Evolutionary conservation across 139 green algal genomes (phyloP), one percentile per base, ranked within the genome.

Genomic region (Micractinium conductrix): DNA sequence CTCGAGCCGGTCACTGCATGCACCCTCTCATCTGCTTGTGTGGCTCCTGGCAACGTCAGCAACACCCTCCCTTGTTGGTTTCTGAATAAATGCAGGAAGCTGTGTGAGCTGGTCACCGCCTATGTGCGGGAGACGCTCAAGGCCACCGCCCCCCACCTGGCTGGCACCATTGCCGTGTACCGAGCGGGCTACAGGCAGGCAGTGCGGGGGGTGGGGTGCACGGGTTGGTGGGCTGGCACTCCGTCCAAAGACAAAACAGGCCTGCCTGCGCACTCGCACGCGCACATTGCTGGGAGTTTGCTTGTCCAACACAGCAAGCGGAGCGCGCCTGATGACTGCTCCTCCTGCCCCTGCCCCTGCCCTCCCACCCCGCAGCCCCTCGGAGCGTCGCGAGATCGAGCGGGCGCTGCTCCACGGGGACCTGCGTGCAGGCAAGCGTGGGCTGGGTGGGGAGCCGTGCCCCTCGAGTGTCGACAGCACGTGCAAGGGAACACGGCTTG

Each of bases 31-130:
- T n/a, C n/a, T n/a, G n/a, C n/a, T n/a, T n/a, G n/a, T n/a, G n/a
- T n/a, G n/a, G n/a, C n/a, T n/a, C n/a, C n/a, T n/a, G n/a, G n/a
- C n/a, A n/a, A n/a, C n/a, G n/a, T n/a, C n/a, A 8, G 5, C 70
- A 50, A 50, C 40, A 16, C 70, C 30, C 43, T 26, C 9, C 8
- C 43, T 43, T 71, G 53, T 73, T 30, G 21, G 6, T 6, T 70
- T 45, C n/a, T n/a, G n/a, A 43, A 74, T 53, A 24, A 1, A 30
- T 26, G 43, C 78, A 84, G 94, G 78, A 99, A 99, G 91, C 91
- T 99, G 68, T 96, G 91, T 55, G 97, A 99, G 93, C 93, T 99
- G 67, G 96, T 99, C 38, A 88, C 91, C 0, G 80, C 87, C 9
- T 99, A 99, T 89, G 93, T 93, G 2, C 88, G 94, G 21, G 94